Percentiles rank a stretch among this genome's conserved stretches.
Conservation (phyloP, 306 rosid species). For the Canavalia gladiata region DNA sequence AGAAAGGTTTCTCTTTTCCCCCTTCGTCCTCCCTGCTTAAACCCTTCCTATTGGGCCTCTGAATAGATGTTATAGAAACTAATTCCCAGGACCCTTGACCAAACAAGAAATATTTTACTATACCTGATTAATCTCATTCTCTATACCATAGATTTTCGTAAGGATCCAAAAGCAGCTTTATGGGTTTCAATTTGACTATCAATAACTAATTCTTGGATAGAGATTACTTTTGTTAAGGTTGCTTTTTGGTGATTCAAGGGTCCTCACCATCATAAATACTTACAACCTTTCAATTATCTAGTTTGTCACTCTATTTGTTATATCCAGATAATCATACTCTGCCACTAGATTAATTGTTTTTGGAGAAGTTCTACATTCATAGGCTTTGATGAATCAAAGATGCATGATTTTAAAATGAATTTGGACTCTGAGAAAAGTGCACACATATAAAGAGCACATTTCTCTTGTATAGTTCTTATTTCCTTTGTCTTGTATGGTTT, state of each 20-base stretch:
- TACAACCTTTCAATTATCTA: neutral
- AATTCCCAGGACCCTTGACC: conserved; percentile 2
- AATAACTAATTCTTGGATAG: neutral
- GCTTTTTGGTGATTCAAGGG: neutral
- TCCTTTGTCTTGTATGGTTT: neutral
- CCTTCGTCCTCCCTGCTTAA: neutral
- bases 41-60: neutral
- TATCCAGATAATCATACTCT: neutral
- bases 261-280: neutral
- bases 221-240: neutral
- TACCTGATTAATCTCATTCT: conserved; percentile 5
- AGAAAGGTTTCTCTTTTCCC: conserved; percentile 70
- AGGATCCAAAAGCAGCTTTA: neutral
- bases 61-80: neutral
- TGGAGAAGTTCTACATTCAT: neutral
- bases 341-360: neutral
- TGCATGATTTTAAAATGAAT: neutral
- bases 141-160: neutral
- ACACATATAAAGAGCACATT: neutral
- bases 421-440: neutral
- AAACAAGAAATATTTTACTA: neutral
- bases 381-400: neutral
- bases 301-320: conserved; percentile 1
- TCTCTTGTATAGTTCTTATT: neutral
- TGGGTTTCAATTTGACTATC: conserved; percentile 20